Conservation (phyloP, 2,329 filamentous ascomycete species). For the Sporothrix pallida region DNA sequence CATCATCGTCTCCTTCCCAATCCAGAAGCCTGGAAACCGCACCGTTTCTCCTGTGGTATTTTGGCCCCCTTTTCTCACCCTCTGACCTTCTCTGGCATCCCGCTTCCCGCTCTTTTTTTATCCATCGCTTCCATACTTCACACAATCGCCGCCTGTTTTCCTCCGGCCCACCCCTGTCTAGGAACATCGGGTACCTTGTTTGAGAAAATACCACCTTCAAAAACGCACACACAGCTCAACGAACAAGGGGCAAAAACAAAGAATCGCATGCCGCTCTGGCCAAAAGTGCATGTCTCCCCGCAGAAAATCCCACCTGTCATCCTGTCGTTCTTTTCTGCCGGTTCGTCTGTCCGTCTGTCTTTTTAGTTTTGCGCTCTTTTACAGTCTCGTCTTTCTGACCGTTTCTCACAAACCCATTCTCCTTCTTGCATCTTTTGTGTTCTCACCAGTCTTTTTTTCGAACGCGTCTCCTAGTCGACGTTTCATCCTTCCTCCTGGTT, state of each 20-base stretch:
- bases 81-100: background rate
- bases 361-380: too few species aligned
- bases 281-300: constrained; percentile 1
- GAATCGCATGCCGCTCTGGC: constrained; percentile 13
- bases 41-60: background rate
- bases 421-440: constrained; percentile 3
- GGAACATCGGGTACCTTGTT: background rate
- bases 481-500: constrained; percentile 1
- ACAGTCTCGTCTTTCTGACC: background rate
- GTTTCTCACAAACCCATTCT: background rate
- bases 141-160: background rate
- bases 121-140: background rate
- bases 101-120: background rate
- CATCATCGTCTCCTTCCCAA: background rate
- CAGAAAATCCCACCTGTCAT: background rate
- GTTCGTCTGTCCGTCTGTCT: background rate
- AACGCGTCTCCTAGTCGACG: background rate
- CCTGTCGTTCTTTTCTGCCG: background rate
- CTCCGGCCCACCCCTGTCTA: constrained; percentile 23
- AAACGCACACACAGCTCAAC: background rate
- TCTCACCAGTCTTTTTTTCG: background rate
- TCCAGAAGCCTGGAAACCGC: background rate
- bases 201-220: background rate
- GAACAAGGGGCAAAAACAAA: background rate
- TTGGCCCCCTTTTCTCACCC: background rate